A percentile compares a stretch with the other conserved stretches of the same genome.
Conservation (phyloP, 805 yeast species). For the Yarrowia bubula region DNA sequence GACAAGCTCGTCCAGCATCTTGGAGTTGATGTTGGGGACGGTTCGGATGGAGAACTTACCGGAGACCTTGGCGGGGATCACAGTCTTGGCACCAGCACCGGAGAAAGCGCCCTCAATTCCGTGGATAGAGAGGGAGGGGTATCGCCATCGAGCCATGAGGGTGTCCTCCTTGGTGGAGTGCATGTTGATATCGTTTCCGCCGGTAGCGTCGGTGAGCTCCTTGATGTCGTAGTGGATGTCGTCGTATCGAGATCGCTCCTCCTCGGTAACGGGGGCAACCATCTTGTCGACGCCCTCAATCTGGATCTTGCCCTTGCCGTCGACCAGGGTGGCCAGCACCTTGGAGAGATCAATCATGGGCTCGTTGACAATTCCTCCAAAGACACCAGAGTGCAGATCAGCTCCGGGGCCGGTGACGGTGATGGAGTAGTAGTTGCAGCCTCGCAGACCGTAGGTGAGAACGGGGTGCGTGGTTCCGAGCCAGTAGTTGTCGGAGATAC, state of each 20-base stretch:
- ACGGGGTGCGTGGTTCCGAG: constrained; percentile 96
- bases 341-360: constrained; percentile 92
- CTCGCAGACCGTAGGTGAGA: constrained; percentile 95
- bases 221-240: constrained; percentile 78
- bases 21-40: constrained; percentile 87
- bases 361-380: constrained; percentile 96
- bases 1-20: constrained; percentile 74
- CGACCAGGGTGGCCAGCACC: constrained; percentile 74
- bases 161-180: constrained; percentile 70
- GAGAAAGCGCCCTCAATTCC: constrained; percentile 98
- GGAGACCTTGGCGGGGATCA: constrained; percentile 87
- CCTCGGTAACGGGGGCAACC: constrained; percentile 89
- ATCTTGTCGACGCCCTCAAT: constrained; percentile 88
- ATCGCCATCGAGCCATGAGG: constrained; percentile 98
- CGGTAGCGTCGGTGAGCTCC: constrained; percentile 85
- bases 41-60: constrained; percentile 98
- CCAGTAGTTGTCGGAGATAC: constrained; percentile 98
- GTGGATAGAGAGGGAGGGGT: constrained; percentile 91
- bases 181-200: constrained; percentile 79
- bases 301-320: constrained; percentile 73
- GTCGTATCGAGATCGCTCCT: constrained; percentile 77
- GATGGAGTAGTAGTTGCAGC: constrained; percentile 89
- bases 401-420: constrained; percentile 88
- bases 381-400: constrained; percentile 94
- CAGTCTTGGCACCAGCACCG: constrained; percentile 96